A percentile compares a stretch with the other conserved stretches of the same genome.
Evolutionary conservation across 73 alveolate species (phyloP).

Genomic region (Paramecium caudatum): DNA sequence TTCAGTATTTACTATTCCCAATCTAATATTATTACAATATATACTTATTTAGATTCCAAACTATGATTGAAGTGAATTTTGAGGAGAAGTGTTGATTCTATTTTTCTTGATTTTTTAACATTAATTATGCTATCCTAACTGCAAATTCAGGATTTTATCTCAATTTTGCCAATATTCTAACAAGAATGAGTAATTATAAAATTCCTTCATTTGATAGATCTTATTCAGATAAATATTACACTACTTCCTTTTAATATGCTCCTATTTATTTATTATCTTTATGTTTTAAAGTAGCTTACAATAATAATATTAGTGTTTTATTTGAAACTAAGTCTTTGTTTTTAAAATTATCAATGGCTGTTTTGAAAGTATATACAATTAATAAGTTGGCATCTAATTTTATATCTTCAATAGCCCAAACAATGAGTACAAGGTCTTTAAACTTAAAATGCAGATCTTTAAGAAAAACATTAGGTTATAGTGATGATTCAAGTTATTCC

Average conservation of each 20-base stretch:
- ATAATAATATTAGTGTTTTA: conserved; percentile 11
- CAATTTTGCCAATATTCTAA: background rate
- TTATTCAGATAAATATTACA: background rate
- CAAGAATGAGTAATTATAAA: background rate
- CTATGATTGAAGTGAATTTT: conserved; percentile 3
- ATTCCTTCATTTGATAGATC: conserved; percentile 34
- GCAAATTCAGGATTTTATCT: conserved; percentile 2
- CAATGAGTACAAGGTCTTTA: conserved; percentile 49
- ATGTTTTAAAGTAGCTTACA: conserved; percentile 6
- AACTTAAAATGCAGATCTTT: background rate
- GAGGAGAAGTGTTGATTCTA: conserved; percentile 3
- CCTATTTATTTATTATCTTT: conserved; percentile 30
- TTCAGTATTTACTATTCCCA: background rate
- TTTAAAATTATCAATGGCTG: conserved; percentile 15
- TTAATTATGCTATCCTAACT: background rate
- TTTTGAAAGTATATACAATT: conserved; percentile 11
- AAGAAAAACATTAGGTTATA: background rate
- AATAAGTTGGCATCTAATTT: background rate
- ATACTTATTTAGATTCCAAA: conserved; percentile 48
- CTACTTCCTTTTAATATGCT: conserved; percentile 1
- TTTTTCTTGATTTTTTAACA: conserved; percentile 21
- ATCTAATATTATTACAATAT: background rate
- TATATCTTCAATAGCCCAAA: conserved; percentile 42
- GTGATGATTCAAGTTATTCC: background rate
- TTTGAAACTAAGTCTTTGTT: background rate